Base-by-base conservation (phyloP, 768 basidiomycete species). In the Lyophyllum atratum region DNA sequence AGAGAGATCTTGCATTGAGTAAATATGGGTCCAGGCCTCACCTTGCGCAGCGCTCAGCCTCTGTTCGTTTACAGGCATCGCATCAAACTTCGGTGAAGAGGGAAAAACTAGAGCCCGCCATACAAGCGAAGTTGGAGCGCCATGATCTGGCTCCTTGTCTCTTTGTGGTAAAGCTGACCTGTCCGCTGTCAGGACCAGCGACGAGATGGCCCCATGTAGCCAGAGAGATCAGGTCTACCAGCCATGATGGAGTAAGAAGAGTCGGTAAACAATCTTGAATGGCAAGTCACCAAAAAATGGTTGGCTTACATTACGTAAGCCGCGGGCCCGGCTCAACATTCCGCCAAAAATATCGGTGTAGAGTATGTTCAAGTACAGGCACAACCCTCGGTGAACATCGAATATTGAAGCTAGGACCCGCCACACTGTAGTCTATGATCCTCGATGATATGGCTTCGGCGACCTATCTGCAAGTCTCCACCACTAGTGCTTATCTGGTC, bases 81-180 rank as follows among this genome's bases (percentile, higher is more conserved):
- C n/a, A n/a, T n/a, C n/a, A n/a, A n/a, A n/a, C n/a, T n/a, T n/a
- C n/a, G n/a, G n/a, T n/a, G n/a, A n/a, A n/a, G n/a, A n/a, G n/a
- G n/a, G n/a, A n/a, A n/a, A n/a, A n/a, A n/a, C n/a, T n/a, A n/a
- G n/a, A n/a, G n/a, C n/a, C n/a, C n/a, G n/a, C n/a, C n/a, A n/a
- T n/a, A n/a, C 89, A 3, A 98, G 86, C 2, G 95, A 89, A 17
- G 95, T 95, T 10, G 95, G 92, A 9, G 94, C 93, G 60, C 97
- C 96, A 78, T n/a, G n/a, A n/a, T 97, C 95, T 7, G 95, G 95
- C 71, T 99, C 96, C 76, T 92, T 92, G 81, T 95, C 93, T 60
- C 95, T 82, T 46, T 93, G 83, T 19, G 92, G 92, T 49, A 93
- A 75, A 2, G 80, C 83, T 50, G 90, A 89, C 52, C 87, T 80